Evolutionary conservation across 192 early-diverging fungal genomes (phyloP).

Genomic region (Haplosporangium gracile): DNA sequence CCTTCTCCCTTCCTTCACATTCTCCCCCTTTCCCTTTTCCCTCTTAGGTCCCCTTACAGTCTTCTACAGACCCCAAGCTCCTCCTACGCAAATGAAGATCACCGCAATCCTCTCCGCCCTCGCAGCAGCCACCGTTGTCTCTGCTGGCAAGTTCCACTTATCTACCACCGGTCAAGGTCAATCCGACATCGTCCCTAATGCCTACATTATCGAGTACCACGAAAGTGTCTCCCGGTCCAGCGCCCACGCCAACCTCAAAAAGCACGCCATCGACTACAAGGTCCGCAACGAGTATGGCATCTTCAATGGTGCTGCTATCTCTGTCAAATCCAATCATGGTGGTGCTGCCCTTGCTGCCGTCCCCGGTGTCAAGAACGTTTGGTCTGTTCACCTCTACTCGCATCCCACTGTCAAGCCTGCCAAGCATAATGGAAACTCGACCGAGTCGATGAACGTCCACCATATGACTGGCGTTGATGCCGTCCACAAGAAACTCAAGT

Average conservation of each 20-base stretch:
- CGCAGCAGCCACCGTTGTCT: conserved; percentile 11
- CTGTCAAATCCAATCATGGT: conserved; percentile 13
- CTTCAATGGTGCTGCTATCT: conserved; percentile 22
- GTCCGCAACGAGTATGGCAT: conserved; percentile 18
- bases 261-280: conserved; percentile 18
- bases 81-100: conserved; percentile 11
- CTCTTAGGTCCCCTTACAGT: background rate
- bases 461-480: conserved; percentile 59
- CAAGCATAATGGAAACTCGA: background rate
- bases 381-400: conserved; percentile 4
- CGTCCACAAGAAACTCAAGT: conserved; percentile 55
- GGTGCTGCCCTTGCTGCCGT: conserved; percentile 16
- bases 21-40: background rate
- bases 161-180: background rate
- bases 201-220: conserved; percentile 21
- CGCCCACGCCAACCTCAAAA: conserved; percentile 9
- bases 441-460: conserved; percentile 31
- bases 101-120: conserved; percentile 9
- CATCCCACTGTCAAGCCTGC: conserved; percentile 12
- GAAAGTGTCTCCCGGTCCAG: background rate
- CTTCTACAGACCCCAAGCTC: background rate
- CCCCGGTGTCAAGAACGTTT: conserved; percentile 31
- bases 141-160: conserved; percentile 27
- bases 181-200: conserved; percentile 8
- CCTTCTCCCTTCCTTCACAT: no score